Evolutionary conservation across 805 yeast genomes (phyloP).

Genomic region (Metschnikowia santaceciliae): DNA sequence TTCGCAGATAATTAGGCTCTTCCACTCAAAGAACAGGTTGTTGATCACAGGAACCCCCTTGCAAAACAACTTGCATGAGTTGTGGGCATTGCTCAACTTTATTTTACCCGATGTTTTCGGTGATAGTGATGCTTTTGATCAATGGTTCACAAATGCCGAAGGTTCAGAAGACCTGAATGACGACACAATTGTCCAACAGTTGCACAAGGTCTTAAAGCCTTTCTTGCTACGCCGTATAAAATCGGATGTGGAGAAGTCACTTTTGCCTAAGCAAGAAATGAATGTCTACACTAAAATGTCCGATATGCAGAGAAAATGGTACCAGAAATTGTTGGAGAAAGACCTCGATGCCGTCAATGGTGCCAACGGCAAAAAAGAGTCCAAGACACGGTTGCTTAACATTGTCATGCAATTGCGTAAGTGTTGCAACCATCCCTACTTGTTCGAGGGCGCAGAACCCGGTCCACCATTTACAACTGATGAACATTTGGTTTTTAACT

Average conservation of each 20-base stretch:
- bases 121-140: conserved; percentile 68
- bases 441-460: conserved; percentile 85
- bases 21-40: conserved; percentile 64
- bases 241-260: conserved; percentile 75
- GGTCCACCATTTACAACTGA: conserved; percentile 87
- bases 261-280: conserved; percentile 70
- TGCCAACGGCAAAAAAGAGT: conserved; percentile 69
- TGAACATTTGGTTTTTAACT: conserved; percentile 71
- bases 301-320: conserved; percentile 77
- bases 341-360: conserved; percentile 85
- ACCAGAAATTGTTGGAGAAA: conserved; percentile 69
- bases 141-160: conserved; percentile 56
- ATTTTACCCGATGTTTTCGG: conserved; percentile 75
- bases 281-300: conserved; percentile 73
- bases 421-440: conserved; percentile 81
- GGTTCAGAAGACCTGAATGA: conserved; percentile 32
- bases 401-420: conserved; percentile 83
- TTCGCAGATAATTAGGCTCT: conserved; percentile 70
- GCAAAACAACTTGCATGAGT: conserved; percentile 73
- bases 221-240: conserved; percentile 73
- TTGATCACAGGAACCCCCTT: conserved; percentile 80
- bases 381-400: conserved; percentile 70
- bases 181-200: conserved; percentile 57
- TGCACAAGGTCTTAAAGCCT: conserved; percentile 74
- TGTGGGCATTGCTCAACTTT: conserved; percentile 78